Evolutionary conservation across 768 basidiomycete species (phyloP).

Genomic region (Termitomyces sp.): DNA sequence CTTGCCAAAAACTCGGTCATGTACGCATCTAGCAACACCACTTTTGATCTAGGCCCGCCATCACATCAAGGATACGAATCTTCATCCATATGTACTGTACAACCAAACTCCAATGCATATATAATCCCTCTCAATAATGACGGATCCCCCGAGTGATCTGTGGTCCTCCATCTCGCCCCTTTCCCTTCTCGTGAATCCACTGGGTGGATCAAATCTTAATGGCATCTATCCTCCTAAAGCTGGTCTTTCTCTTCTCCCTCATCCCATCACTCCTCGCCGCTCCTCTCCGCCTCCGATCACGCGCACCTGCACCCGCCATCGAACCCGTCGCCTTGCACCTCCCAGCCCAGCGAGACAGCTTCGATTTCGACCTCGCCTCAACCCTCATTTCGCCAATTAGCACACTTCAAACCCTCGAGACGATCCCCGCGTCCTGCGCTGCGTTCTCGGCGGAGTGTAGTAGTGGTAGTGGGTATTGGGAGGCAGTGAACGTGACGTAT

Average conservation of each 20-base stretch:
- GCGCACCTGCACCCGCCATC: conserved; percentile 2
- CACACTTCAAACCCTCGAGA: conserved; percentile 5
- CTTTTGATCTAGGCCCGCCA: not conserved
- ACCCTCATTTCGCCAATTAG: conserved; percentile 12
- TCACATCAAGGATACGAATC: conserved; percentile 10
- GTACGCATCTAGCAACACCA: too few relatives aligned
- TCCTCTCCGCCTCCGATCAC: conserved; percentile 9
- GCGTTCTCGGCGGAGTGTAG: conserved; percentile 17
- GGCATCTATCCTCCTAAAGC: conserved; percentile 12
- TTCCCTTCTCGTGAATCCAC: conserved; percentile 7
- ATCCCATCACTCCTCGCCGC: conserved; percentile 8
- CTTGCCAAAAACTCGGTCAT: too few relatives aligned
- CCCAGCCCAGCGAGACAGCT: conserved; percentile 15
- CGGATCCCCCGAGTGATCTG: conserved; percentile 15
- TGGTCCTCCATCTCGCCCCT: conserved; percentile 13
- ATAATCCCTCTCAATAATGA: not conserved
- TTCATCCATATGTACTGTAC: too few relatives aligned
- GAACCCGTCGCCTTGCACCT: conserved; percentile 9
- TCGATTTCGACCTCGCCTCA: conserved; percentile 16
- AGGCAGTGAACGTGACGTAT: conserved; percentile 23
- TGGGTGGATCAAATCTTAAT: conserved; percentile 19
- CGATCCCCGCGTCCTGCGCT: conserved; percentile 14
- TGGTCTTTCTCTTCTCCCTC: conserved; percentile 14
- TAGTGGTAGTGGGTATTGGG: conserved; percentile 15
- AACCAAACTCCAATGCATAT: not conserved